Conservation (phyloP, 2,329 filamentous ascomycete species). For the Aspergillus quadrilineatus region DNA sequence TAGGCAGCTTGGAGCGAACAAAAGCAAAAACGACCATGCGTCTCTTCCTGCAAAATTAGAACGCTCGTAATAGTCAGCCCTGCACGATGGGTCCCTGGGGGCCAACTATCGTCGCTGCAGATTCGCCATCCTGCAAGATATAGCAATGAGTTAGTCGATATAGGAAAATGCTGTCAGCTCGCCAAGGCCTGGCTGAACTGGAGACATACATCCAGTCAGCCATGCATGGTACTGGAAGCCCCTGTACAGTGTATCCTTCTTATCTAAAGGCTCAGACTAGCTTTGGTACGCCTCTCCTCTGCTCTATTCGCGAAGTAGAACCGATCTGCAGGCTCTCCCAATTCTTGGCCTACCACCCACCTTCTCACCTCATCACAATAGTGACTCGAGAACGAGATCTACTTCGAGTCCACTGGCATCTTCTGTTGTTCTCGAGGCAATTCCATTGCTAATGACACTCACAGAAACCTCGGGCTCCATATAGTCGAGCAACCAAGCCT, state of each 20-base stretch:
- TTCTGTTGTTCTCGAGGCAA: neutral
- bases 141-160: neutral
- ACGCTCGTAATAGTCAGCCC: neutral
- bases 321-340: no score
- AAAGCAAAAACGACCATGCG: neutral
- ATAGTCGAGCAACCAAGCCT: no score
- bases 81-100: neutral
- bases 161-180: neutral
- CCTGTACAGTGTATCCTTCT: neutral
- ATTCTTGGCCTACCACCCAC: no score
- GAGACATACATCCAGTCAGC: neutral
- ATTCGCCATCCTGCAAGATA: neutral
- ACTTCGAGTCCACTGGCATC: neutral
- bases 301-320: no score
- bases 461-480: neutral
- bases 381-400: no score
- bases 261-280: neutral
- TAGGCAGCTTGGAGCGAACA: neutral
- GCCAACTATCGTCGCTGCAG: neutral
- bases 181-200: neutral
- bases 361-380: no score
- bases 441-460: neutral
- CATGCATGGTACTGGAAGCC: neutral
- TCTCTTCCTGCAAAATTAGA: neutral
- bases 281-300: neutral